These are phyloP conservation scores for Catharanthus roseus DNA, from an alignment of 257 asterid genomes.

Conservation along the genomic window DNA sequence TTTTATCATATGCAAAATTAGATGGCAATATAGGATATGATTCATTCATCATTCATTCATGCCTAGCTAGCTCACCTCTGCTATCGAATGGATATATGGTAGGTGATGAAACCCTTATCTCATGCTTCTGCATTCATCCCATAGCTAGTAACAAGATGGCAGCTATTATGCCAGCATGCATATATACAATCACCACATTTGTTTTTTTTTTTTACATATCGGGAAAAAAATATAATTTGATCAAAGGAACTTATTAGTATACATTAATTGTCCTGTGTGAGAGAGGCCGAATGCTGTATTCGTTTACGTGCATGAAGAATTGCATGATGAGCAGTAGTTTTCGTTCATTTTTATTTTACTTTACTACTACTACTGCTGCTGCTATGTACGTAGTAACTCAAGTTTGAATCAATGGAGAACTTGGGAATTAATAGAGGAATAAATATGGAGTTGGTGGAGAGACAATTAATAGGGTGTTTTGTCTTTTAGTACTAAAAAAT, in stretches of 20 bases:
- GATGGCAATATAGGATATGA: no score
- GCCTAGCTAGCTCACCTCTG: not conserved
- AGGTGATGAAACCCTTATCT: not conserved
- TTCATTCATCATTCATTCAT: not conserved
- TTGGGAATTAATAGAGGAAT: not conserved
- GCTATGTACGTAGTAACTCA: no score
- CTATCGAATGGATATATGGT: not conserved
- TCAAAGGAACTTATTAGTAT: not conserved
- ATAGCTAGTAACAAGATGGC: no score
- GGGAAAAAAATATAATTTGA: no score
- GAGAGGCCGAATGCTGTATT: constrained; percentile 11
- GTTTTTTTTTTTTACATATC: no score
- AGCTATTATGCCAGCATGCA: no score
- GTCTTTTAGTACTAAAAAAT: constrained; percentile 23
- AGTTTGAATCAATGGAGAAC: constrained; percentile 7
- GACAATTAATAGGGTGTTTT: constrained; percentile 13
- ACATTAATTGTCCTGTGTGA: no score
- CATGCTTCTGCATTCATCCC: not conserved
- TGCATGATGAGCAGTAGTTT: constrained; percentile 10
- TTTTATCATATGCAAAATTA: no score
- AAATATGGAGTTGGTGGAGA: constrained; percentile 18
- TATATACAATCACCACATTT: no score
- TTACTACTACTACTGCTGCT: no score
- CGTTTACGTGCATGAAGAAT: constrained; percentile 22
- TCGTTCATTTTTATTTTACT: not conserved